Evolutionary conservation across 352 stramenopile genomes (phyloP).

Genomic region (Phytophthora kernoviae): DNA sequence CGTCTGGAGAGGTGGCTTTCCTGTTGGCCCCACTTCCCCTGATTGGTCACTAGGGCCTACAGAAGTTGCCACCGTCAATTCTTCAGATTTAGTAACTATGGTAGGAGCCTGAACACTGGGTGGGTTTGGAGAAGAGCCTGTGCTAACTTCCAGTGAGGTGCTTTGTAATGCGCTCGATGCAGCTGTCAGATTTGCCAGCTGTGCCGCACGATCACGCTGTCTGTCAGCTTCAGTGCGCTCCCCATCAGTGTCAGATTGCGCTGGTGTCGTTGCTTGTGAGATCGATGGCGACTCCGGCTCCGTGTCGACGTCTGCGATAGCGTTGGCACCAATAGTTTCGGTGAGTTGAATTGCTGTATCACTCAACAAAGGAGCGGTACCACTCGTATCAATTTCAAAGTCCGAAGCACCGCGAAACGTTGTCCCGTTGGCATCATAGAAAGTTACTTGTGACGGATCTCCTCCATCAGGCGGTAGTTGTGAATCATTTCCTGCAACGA

Average conservation of each 20-base stretch:
- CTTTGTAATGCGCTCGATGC: slow-evolving; percentile 38
- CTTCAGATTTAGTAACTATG: slow-evolving; percentile 36
- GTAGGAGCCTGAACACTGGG: slow-evolving; percentile 12
- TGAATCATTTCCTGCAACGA: slow-evolving; percentile 67
- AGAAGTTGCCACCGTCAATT: neutral
- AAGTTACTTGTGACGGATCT: slow-evolving; percentile 58
- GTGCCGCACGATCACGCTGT: slow-evolving; percentile 35
- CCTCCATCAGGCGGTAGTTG: slow-evolving; percentile 34
- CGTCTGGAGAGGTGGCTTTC: slow-evolving; percentile 27
- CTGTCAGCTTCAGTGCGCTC: slow-evolving; percentile 31
- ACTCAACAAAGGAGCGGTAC: neutral
- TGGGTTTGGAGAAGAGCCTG: slow-evolving; percentile 1
- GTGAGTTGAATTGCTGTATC: neutral
- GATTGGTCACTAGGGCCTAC: neutral
- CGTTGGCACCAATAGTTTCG: slow-evolving; percentile 1
- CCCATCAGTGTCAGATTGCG: slow-evolving; percentile 67
- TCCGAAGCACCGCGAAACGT: slow-evolving; percentile 63
- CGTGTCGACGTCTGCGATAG: slow-evolving; percentile 62
- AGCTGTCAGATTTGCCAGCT: slow-evolving; percentile 33
- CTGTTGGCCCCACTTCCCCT: slow-evolving; percentile 9
- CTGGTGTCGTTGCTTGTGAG: slow-evolving; percentile 72
- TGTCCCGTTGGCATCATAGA: slow-evolving; percentile 70
- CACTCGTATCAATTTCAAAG: slow-evolving; percentile 49
- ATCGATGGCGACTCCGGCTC: slow-evolving; percentile 60
- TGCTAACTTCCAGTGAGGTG: slow-evolving; percentile 9